Base-by-base conservation (phyloP, 768 basidiomycete species). In the Thelephora ganbajun region DNA sequence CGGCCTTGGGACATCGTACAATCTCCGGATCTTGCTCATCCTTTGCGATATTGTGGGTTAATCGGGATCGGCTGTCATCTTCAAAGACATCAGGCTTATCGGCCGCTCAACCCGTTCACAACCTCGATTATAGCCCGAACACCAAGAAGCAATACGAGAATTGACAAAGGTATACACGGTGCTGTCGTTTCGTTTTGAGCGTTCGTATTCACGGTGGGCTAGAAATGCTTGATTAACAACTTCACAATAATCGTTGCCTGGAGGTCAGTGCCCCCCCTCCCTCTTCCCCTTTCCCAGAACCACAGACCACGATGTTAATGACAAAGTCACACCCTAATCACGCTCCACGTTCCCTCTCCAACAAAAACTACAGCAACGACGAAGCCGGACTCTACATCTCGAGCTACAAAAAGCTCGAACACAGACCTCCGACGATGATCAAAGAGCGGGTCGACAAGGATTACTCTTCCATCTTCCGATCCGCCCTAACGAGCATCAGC, bases 361-460 rank as follows among this genome's bases (percentile, higher is more conserved):
- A 11, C 46, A 34, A 33, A 37, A 16, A 12, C 13, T 9, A 6
- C 54, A 97, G 92, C 16, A 71, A 71, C 34, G 92, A 98, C 50
- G 96, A 98, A 67, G 92, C 84, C 7, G 96, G 85, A 0, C 80
- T 83, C 54, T 98, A 98, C 63, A 74, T 99, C 45, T 70, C 84
- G 7, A 84, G 83, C 2, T 91, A 84, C 70, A 99, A 98, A 60
- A 80, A 87, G 53, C 94, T 83, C 57, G 96, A 98, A 61, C 83
- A 89, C 69, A 92, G 86, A 57, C 77, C 91, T 9, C 92, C 94
- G 6, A 82, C 89, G 59, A 69, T 92, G 58, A 93, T 99, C 68
- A 94, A 92, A 62, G 96, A 98, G 60, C 83, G 90, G 39, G 71
- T 87, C 23, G 91, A 96, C 61, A 89, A 92, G 54, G 84, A 89